Conservation (phyloP, 306 rosid genomes). For the Macrotyloma uniflorum region DNA sequence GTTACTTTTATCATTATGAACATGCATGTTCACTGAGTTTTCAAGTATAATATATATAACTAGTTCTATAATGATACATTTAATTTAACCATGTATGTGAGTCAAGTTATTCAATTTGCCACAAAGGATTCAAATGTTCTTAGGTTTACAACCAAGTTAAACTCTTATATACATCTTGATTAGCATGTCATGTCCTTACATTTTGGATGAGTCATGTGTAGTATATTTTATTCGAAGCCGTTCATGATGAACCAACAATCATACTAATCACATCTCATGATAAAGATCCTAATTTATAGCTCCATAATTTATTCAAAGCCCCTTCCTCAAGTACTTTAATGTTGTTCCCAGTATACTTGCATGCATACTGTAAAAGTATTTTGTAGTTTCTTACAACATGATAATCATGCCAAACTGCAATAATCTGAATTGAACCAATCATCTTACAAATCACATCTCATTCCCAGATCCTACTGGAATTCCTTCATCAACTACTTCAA, state of each 20-base stretch:
- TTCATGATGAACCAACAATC: no score
- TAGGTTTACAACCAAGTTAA: not conserved
- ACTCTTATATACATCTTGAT: not conserved
- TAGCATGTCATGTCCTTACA: not conserved
- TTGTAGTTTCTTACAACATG: not conserved
- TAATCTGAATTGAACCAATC: not conserved
- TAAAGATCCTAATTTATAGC: not conserved
- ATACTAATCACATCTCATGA: not conserved
- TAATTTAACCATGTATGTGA: not conserved
- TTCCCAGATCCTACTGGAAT: slow-evolving; percentile 1
- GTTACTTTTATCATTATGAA: not conserved
- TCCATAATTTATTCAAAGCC: slow-evolving; percentile 13
- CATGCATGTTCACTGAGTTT: not conserved
- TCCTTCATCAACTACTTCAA: slow-evolving; percentile 19
- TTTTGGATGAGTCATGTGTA: not conserved
- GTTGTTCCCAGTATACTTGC: not conserved
- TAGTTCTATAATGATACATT: not conserved
- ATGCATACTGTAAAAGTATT: not conserved
- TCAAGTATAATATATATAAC: not conserved
- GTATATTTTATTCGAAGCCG: no score
- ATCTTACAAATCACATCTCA: slow-evolving; percentile 3
- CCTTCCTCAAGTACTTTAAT: slow-evolving; percentile 9
- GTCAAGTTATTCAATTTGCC: not conserved
- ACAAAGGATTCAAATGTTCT: not conserved
- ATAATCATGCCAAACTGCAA: slow-evolving; percentile 2